A percentile compares a stretch with the other conserved stretches of the same genome.
Conservation (phyloP, 78 protist genomes). For the Dictyostelium brefeldianum region DNA sequence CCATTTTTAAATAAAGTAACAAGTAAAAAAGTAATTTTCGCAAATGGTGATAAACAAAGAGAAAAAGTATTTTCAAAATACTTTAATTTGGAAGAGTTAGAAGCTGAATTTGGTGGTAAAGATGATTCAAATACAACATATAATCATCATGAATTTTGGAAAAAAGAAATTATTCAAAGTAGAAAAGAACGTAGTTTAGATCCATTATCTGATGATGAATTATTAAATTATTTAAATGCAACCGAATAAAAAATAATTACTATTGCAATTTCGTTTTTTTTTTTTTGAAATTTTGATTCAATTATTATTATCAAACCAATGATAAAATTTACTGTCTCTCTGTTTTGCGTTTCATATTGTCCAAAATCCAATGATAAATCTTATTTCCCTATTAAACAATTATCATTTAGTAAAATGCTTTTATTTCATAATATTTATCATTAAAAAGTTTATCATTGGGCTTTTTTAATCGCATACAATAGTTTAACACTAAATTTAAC, state of each 20-base stretch:
- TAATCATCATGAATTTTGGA: constrained; percentile 36
- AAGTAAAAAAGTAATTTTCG: constrained; percentile 47
- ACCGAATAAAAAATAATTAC: constrained; percentile 28
- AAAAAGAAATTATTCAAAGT: constrained; percentile 1
- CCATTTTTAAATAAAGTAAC: constrained; percentile 64
- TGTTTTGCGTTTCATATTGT: too few relatives aligned
- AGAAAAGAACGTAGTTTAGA: constrained; percentile 16
- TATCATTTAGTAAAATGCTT: too few relatives aligned
- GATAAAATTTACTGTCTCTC: too few relatives aligned
- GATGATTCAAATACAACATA: neutral
- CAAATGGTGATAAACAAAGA: constrained; percentile 47
- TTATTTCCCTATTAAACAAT: too few relatives aligned
- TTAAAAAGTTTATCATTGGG: too few relatives aligned
- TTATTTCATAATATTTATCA: too few relatives aligned
- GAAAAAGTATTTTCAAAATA: neutral
- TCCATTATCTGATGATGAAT: constrained; percentile 56
- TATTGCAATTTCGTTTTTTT: too few relatives aligned
- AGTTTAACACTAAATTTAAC: too few relatives aligned
- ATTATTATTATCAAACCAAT: too few relatives aligned
- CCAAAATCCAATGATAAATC: too few relatives aligned
- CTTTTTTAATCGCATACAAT: too few relatives aligned
- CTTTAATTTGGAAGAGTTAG: constrained; percentile 14
- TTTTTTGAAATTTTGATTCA: too few relatives aligned
- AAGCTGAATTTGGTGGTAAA: constrained; percentile 19
- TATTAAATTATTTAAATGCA: neutral